Percentiles rank a stretch among this genome's conserved stretches.
Evolutionary conservation across 2,329 filamentous ascomycete genomes (phyloP).

Genomic region (Cladophialophora yegresii): DNA sequence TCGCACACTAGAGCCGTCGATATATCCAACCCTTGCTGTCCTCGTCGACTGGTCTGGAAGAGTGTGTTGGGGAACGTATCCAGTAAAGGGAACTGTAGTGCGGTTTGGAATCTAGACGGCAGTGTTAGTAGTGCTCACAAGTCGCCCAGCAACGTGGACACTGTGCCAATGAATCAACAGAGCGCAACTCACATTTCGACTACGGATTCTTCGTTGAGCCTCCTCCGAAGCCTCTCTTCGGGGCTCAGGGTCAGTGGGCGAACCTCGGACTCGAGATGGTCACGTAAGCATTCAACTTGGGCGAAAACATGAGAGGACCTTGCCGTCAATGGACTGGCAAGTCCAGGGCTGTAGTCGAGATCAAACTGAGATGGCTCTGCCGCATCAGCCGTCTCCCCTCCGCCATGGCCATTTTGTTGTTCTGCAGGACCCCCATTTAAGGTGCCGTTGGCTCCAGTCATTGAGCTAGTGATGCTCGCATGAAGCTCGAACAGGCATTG

Average conservation of each 20-base stretch:
- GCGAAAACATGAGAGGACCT: constrained; percentile 38
- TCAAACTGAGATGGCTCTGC: constrained; percentile 39
- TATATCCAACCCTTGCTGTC: constrained; percentile 49
- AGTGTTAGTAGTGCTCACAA: constrained; percentile 7
- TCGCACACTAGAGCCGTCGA: constrained; percentile 60
- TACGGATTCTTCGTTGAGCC: constrained; percentile 32
- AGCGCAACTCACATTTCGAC: constrained; percentile 29
- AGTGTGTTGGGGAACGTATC: constrained; percentile 84
- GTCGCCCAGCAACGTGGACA: neutral
- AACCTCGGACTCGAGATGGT: constrained; percentile 9
- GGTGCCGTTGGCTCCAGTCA: constrained; percentile 9
- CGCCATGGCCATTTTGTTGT: constrained; percentile 8
- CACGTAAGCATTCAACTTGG: constrained; percentile 31
- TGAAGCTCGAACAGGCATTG: constrained; percentile 75
- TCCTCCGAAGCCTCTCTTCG: constrained; percentile 30
- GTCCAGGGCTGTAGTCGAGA: constrained; percentile 46
- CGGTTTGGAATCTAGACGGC: constrained; percentile 28
- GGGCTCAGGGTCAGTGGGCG: constrained; percentile 21
- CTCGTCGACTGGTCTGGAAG: constrained; percentile 46
- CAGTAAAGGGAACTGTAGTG: constrained; percentile 66
- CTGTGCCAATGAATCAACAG: neutral
- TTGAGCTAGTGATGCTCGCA: constrained; percentile 56
- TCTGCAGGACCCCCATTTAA: constrained; percentile 15
- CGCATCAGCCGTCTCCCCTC: constrained; percentile 4
- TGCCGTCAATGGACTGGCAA: constrained; percentile 43